Percentiles rank a stretch among this genome's conserved stretches.
Evolutionary conservation across 108 stramenopile genomes (phyloP).

Genomic region (Skeletonema marinoi): DNA sequence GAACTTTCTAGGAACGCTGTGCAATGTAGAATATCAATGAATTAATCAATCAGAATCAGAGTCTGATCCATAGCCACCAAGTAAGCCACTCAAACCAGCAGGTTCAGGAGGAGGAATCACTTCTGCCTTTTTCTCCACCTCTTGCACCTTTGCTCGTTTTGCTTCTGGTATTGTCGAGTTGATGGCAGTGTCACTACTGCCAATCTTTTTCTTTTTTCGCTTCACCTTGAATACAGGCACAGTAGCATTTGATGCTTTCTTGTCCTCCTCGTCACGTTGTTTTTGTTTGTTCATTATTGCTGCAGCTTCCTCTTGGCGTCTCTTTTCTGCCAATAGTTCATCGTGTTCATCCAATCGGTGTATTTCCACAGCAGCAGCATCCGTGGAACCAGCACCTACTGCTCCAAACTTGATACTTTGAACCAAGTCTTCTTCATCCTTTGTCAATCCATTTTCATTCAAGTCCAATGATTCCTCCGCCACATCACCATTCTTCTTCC

Average conservation of each 20-base stretch:
- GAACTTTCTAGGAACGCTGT: not conserved
- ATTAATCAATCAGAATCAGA: conserved; percentile 58
- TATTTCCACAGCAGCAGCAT: conserved; percentile 3
- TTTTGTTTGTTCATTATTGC: conserved; percentile 47
- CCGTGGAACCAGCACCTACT: not conserved
- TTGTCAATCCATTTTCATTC: conserved; percentile 71
- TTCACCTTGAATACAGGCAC: conserved; percentile 58
- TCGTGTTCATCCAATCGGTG: conserved; percentile 63
- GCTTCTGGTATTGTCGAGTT: not conserved
- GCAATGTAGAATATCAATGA: not conserved
- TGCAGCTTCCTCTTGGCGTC: conserved; percentile 50
- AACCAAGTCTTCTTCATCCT: conserved; percentile 76
- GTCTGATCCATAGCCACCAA: conserved; percentile 70
- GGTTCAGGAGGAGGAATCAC: not conserved
- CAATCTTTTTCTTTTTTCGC: conserved; percentile 32
- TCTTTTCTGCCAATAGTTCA: conserved; percentile 63
- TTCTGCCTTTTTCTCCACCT: not conserved
- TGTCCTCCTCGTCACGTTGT: conserved; percentile 20
- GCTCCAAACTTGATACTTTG: conserved; percentile 75
- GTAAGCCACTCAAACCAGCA: conserved; percentile 57
- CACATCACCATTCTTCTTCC: conserved; percentile 2
- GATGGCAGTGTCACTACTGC: not conserved
- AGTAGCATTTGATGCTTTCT: conserved; percentile 8
- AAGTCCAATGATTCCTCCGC: conserved; percentile 29
- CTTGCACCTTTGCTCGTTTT: conserved; percentile 14